Base-by-base conservation (phyloP, 805 yeast species). In the Candida maesae region DNA sequence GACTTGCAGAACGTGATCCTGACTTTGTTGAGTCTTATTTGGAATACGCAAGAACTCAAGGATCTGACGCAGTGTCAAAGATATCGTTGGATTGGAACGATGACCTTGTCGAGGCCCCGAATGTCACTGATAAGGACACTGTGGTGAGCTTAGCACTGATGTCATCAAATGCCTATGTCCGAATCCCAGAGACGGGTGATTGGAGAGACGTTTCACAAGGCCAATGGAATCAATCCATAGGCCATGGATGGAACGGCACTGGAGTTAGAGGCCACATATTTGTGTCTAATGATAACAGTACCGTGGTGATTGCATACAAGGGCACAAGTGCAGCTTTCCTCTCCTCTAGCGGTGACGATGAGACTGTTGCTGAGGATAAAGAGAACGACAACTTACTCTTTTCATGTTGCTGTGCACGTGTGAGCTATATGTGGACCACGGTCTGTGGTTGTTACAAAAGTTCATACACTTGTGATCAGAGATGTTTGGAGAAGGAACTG, bases 321-420 rank as follows among this genome's bases (percentile, higher is more conserved):
- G 99, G 99, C 2, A 91, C 99, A 1, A 78, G 90, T 36, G 95
- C 97, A 0, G 85, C 89, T 0, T 79, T 81, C 4, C 55, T 82
- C 11, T 75, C 76, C 1, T 95, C 87, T 16, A 83, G 96, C 0
- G 84, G 86, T 0, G 80, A 78, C 44, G 95, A 87, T 12, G 96
- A 84, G 37, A 91, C 98, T 0, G 81, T 84, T 0, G 77, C 72
- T 1, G 80, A 78, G 44, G 99, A 93, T 59, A 88, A 86, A 60
- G 62, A 73, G 21, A 93, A 91, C 59, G 98, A 93, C 60, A 93
- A 93, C 56, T 58, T 91, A 42, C 64, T 93, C 26, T 93, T 93
- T 59, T 85, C 95, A 10, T 93, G 99, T 61, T 93, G 99, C 61
- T 93, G 99, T 65, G 98, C 96, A 0, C 73, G 97, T 28, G 83